Evolutionary conservation across 306 rosid genomes (phyloP), one percentile per base, ranked within the genome.

Genomic region (Quercus gilva): DNA sequence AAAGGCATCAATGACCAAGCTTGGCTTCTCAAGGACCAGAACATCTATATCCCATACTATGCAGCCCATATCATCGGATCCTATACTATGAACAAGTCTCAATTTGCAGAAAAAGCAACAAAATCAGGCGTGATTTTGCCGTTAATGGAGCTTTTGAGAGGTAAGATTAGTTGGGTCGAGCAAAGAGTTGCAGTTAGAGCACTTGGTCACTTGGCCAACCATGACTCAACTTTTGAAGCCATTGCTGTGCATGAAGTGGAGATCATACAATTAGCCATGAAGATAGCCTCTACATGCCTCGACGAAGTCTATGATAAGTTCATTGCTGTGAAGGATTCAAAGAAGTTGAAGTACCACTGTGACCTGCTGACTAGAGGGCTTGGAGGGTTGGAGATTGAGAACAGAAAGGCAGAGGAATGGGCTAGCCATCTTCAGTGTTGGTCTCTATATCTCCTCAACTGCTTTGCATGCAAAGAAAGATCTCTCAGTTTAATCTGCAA

Each of bases 61-160:
- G 94, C 97, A 73, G 91, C 97, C 0, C 94, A 92, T 78, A 81
- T 90, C 23, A 87, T 92, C 69, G 97, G 97, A 19, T 90, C 97
- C 7, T 90, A 85, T 73, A 76, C 86, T 71, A 90, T 90, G 91
- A 90, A 85, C 79, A 85, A 76, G 55, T 64, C 81, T 56, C 74
- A 79, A 29, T 88, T 90, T 70, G 91, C 92, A 0, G 73, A 83
- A 5, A 87, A 79, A 43, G 90, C 91, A 10, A 79, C 81, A 18
- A 81, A 88, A 69, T 87, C 92, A 10, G 84, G 85, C 12, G 94
- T 87, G 35, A 69, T 92, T 78, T 63, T 35, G 49, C 87, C 97
- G 0, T 49, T 92, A 6, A 70, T 90, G 64, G 87, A 88, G 71
- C 86, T 92, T 56, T 79, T 90, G 63, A 84, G 80, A 82, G 97